Conservation (phyloP, 2,329 filamentous ascomycete species). For the Xylaria hypoxylon region DNA sequence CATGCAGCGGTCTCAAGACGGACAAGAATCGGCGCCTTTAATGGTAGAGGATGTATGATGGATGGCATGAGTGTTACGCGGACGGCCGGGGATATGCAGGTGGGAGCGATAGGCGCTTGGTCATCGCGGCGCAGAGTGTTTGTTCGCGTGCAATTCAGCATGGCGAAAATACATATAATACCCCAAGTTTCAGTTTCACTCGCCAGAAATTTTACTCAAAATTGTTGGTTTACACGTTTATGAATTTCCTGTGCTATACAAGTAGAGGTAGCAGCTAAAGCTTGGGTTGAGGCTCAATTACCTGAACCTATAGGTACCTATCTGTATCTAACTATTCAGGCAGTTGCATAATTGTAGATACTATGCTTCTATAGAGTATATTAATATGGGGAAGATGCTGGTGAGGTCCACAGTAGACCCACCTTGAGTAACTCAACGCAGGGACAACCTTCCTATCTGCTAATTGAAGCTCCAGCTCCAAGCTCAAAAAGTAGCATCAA, state of each 20-base stretch:
- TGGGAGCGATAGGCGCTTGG: conserved; percentile 32
- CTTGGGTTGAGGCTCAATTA: not conserved
- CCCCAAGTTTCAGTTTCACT: conserved; percentile 18
- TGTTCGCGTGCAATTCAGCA: conserved; percentile 31
- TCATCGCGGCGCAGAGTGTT: conserved; percentile 31
- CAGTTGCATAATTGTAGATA: no score
- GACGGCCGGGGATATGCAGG: conserved; percentile 12
- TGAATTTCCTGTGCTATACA: no score
- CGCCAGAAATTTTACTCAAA: not conserved
- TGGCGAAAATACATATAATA: conserved; percentile 38
- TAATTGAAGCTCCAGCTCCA: not conserved
- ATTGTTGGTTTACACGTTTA: no score
- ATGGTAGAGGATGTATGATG: conserved; percentile 34
- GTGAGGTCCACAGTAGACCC: no score
- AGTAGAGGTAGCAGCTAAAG: not conserved
- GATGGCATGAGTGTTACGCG: conserved; percentile 28
- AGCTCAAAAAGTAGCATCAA: not conserved
- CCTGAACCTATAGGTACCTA: no score
- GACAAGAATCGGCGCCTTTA: conserved; percentile 16
- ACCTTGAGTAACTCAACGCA: no score
- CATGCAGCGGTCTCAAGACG: conserved; percentile 11
- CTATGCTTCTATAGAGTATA: no score
- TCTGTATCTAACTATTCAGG: no score
- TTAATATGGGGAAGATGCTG: no score
- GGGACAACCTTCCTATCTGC: no score